Base-by-base conservation (phyloP, 2,329 filamentous ascomycete species). In the Paecilomyces fulvus region DNA sequence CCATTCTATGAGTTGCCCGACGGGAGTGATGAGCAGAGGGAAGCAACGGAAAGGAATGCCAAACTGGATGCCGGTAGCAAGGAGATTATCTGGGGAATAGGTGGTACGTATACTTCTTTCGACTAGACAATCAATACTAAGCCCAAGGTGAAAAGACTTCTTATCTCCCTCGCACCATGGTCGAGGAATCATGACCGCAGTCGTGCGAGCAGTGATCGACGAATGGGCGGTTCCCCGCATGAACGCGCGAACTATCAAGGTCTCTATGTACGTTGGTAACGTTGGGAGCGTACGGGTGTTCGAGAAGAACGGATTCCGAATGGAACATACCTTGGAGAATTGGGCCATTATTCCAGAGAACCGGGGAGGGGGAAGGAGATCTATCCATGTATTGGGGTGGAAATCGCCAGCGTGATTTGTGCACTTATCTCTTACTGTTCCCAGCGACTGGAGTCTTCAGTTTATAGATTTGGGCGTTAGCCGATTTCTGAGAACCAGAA, bases 161-260 rank as follows among this genome's bases (percentile, higher is more conserved):
- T 60, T 70, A 6, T 50, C 61, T 3, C 59, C 68, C 1, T 54
- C 61, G 20, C 59, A 68, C 51, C 67, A 71, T 20, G 60, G 65
- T 1, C 58, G 57, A n/a, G 68, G 68, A 6, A 65, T 71, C 28
- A 70, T 69, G 68, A 61, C 61, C 11, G 56, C 55, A 10, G 66
- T 59, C 2, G 51, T 67, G 23, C 52, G 51, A 12, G 60, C 61
- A 1, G 1, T 69, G 7, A 63, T 70, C 6, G 50, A 56, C 6
- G 62, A 69, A 21, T 65, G 67, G 60, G 60, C 59, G 6, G 43
- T 70, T 3, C 67, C 67, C 8, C 58, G 59, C n/a, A 65, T 69
- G 65, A 69, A 70, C 30, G 58, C 60, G 14, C 61, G 58, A 6
- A 50, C 46, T 3, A 20, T 70, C 20, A 63, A 56, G 56, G 57